Conservation (phyloP, 1,284 basidiomycete genomes). For the Pseudozyma thailandica region DNA sequence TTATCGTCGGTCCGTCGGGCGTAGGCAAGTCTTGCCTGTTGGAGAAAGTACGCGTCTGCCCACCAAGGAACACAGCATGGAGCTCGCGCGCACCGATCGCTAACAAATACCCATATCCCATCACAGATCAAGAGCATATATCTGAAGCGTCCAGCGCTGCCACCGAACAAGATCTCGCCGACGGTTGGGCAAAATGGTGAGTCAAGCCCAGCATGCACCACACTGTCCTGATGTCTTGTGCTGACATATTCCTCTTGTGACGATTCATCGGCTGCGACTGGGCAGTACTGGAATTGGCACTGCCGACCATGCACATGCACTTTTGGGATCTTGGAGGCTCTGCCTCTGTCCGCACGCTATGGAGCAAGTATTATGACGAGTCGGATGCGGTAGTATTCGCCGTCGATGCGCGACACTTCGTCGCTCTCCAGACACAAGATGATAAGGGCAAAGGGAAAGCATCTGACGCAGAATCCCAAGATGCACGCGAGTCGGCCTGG, state of each 20-base stretch:
- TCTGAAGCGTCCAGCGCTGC: slow-evolving; percentile 33
- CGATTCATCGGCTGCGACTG: not conserved
- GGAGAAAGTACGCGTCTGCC: slow-evolving; percentile 20
- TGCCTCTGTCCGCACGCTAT: slow-evolving; percentile 47
- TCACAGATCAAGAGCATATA: slow-evolving; percentile 33
- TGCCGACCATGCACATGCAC: slow-evolving; percentile 38
- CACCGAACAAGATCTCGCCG: slow-evolving; percentile 44
- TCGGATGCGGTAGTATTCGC: slow-evolving; percentile 52
- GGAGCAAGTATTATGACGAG: slow-evolving; percentile 55
- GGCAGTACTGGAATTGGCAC: slow-evolving; percentile 45
- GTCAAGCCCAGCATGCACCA: not conserved
- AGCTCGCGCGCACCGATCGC: not conserved
- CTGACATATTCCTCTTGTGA: not conserved
- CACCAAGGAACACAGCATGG: not conserved
- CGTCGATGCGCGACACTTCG: slow-evolving; percentile 44
- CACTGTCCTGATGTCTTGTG: not conserved
- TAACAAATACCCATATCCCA: not conserved
- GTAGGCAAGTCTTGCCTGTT: slow-evolving; percentile 56
- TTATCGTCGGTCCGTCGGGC: slow-evolving; percentile 50
- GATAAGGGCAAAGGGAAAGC: slow-evolving; percentile 25
- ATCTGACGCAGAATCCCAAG: slow-evolving; percentile 13
- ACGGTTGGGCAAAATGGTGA: slow-evolving; percentile 56
- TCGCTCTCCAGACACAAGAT: slow-evolving; percentile 15
- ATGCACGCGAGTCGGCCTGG: slow-evolving; percentile 25
- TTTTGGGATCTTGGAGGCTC: slow-evolving; percentile 61